Percentiles rank a stretch among this genome's conserved stretches.
Evolutionary conservation across 176 grass and related monocot species (phyloP).

Genomic region (Panicum miliaceum): DNA sequence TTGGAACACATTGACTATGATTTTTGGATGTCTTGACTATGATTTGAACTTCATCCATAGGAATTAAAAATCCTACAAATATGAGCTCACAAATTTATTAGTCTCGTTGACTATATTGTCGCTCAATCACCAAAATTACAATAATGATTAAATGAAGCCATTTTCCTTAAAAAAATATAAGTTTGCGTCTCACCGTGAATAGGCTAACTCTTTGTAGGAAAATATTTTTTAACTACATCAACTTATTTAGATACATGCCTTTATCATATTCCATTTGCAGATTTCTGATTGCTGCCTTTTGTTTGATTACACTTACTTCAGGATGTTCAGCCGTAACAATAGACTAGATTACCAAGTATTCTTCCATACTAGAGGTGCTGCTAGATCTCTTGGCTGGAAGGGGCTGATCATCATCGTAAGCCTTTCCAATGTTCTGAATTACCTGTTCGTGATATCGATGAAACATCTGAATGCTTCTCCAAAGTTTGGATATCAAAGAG

Average conservation of each 20-base stretch:
- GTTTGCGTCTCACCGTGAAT: too few relatives aligned
- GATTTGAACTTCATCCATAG: too few relatives aligned
- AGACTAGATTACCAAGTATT: slow-evolving; percentile 27
- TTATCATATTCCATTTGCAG: not conserved
- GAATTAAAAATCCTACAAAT: too few relatives aligned
- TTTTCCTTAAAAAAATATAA: too few relatives aligned
- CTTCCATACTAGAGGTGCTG: slow-evolving; percentile 14
- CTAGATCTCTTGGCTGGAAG: not conserved
- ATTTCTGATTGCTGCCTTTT: not conserved
- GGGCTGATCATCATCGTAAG: not conserved
- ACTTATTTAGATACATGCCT: not conserved
- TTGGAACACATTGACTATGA: too few relatives aligned
- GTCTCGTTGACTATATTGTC: too few relatives aligned
- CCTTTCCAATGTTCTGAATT: not conserved
- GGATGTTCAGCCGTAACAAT: slow-evolving; percentile 25
- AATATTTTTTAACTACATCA: too few relatives aligned
- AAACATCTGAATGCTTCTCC: not conserved
- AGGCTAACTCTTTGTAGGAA: too few relatives aligned
- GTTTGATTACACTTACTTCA: not conserved
- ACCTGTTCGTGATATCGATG: not conserved
- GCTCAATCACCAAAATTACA: too few relatives aligned
- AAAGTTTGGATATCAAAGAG: not conserved
- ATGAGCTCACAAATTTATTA: too few relatives aligned
- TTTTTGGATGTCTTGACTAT: too few relatives aligned
- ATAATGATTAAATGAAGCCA: too few relatives aligned